Evolutionary conservation across 345 rosid genomes (phyloP), one percentile per base, ranked within the genome.

Genomic region (Camelina neglecta): DNA sequence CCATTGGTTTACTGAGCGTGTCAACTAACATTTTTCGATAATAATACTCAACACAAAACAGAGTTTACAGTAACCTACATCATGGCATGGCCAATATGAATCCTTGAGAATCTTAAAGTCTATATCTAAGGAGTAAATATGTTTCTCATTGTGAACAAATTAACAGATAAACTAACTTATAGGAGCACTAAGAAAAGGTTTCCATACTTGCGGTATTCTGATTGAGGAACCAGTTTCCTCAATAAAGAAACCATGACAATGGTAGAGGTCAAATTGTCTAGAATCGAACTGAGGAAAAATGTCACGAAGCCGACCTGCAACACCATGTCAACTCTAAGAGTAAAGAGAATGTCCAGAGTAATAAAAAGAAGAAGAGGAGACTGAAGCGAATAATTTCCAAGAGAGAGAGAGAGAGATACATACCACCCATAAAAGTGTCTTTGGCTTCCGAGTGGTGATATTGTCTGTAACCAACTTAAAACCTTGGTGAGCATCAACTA

Each of bases 401-500:
- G 59, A 15, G 8, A 45, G 31, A 74, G 11, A 45, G 16, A 74
- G 36, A 69, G 26, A 69, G 8, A 38, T 49, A 80, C 97, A 60
- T 65, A 95, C 99, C 96, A 89, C 97, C 99, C 97, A 92, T 57
- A 95, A 87, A 69, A 95, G 89, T 23, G 93, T 81, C 65, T 68
- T 82, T 13, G 96, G 97, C 71, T 90, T 90, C 81, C 97, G 86
- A 83, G 99, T 88, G 45, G 96, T 95, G 72, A 95, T 95, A 82
- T 87, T 90, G 83, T 95, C 97, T 23, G 97, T 95, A 71, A 95
- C 97, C 50, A 95, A 84, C 86, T 95, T 95, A 87, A 95, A 95
- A 65, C 99, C 99, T 89, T 95, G 99, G 84, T 95, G 99, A 62
- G 99, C 97, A 81, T 95, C 99, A 60, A 95, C 92, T 62, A 94